These are phyloP conservation scores for Tagetes patula DNA, from an alignment of 129 eudicot genomes.

Conservation along the genomic window DNA sequence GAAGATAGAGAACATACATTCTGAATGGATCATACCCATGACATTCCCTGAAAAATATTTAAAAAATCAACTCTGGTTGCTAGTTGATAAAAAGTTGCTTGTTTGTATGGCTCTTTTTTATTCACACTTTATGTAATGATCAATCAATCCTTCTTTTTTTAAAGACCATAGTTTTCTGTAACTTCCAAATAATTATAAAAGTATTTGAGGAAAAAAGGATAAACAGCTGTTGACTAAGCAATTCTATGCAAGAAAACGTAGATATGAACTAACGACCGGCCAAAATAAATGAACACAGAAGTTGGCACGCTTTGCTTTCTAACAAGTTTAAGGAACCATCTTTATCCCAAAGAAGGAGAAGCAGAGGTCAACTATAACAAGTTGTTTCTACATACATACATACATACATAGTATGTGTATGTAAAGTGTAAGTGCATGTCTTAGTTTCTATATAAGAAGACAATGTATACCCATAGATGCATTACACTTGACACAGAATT, in stretches of 20 bases:
- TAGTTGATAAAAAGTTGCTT: neutral
- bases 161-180: constrained; percentile 1
- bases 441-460: constrained; percentile 15
- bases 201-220: neutral
- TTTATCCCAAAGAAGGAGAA: constrained; percentile 23
- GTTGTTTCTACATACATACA: constrained; percentile 14
- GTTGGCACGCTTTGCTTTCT: constrained; percentile 17
- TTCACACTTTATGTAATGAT: constrained; percentile 12
- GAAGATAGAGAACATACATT: neutral
- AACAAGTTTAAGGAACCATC: constrained; percentile 31
- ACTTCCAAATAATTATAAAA: neutral
- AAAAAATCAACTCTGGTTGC: neutral
- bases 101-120: constrained; percentile 10
- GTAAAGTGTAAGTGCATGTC: constrained; percentile 3
- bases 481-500: neutral
- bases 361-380: constrained; percentile 30
- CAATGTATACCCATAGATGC: neutral
- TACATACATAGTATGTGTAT: neutral
- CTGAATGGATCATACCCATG: constrained; percentile 7
- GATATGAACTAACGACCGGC: neutral
- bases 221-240: neutral
- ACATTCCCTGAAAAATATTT: neutral
- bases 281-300: neutral
- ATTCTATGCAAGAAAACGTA: neutral
- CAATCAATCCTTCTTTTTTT: constrained; percentile 16